phyloP scores from a whole-genome alignment of 257 asterid genomes.

The Penstemon barbatus region DNA sequence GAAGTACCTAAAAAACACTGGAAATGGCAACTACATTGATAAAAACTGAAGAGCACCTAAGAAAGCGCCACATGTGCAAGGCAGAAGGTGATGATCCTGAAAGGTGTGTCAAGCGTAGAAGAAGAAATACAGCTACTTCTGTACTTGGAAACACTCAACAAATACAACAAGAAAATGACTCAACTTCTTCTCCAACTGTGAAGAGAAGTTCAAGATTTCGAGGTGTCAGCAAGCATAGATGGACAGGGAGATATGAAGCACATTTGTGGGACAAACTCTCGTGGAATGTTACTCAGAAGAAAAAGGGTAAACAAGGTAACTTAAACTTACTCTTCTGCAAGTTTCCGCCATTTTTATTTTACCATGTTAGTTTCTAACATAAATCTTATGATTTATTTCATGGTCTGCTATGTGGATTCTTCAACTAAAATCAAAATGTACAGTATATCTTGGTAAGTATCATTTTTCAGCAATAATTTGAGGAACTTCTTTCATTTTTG shows the following conservation, averaged over 20 bases:
- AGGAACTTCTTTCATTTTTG: constrained; percentile 24
- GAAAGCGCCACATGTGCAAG: constrained; percentile 25
- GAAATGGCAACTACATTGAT: constrained; percentile 12
- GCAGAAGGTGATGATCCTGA: constrained; percentile 22
- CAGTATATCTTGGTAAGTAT: constrained; percentile 51
- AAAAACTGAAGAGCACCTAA: constrained; percentile 27
- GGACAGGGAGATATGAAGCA: constrained; percentile 66
- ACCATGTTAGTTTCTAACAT: not conserved
- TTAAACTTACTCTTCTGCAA: not conserved
- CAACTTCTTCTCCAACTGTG: constrained; percentile 24
- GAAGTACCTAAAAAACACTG: not conserved
- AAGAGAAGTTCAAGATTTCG: constrained; percentile 37
- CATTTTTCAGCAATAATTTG: not conserved
- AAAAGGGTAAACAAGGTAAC: constrained; percentile 61
- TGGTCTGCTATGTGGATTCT: not conserved
- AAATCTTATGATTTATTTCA: constrained; percentile 4
- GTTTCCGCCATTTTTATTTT: too few species aligned
- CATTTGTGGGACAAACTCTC: constrained; percentile 71
- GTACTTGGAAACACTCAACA: constrained; percentile 3
- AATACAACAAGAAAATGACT: constrained; percentile 21
- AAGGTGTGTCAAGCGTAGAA: constrained; percentile 32
- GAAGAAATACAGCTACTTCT: constrained; percentile 30
- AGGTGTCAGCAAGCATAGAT: constrained; percentile 47
- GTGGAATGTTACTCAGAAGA: constrained; percentile 62
- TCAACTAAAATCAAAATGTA: constrained; percentile 17